Evolutionary conservation across 192 early-diverging fungal species (phyloP).

Genomic region (Umbelopsis ramanniana): DNA sequence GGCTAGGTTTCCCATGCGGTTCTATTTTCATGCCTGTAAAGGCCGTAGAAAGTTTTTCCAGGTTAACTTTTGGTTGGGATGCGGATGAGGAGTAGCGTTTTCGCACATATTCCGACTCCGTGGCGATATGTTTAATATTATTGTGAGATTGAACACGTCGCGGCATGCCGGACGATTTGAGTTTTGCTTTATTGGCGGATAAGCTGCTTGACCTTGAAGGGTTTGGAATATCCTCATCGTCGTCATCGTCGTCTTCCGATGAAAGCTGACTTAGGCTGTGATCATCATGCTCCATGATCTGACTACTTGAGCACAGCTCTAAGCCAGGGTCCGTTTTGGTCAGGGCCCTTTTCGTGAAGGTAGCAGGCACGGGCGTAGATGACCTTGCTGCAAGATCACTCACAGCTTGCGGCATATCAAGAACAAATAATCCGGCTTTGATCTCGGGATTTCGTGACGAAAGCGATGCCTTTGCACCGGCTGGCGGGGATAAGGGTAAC

Average conservation of each 20-base stretch:
- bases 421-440: constrained; percentile 41
- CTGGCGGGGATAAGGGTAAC: constrained; percentile 6
- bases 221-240: not conserved
- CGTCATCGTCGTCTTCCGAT: constrained; percentile 5
- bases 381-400: constrained; percentile 27
- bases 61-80: constrained; percentile 10
- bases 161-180: not conserved
- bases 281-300: constrained; percentile 21
- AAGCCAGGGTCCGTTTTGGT: constrained; percentile 15
- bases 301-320: constrained; percentile 18
- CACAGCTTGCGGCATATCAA: constrained; percentile 33
- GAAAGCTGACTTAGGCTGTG: not conserved
- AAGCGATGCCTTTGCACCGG: not conserved
- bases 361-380: constrained; percentile 27
- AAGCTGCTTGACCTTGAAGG: not conserved
- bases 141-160: constrained; percentile 18
- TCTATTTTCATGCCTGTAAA: constrained; percentile 18
- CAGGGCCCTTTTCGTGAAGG: constrained; percentile 15
- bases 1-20: not conserved
- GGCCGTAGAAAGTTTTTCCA: constrained; percentile 2
- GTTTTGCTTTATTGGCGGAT: not conserved
- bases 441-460: constrained; percentile 10
- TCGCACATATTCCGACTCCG: not conserved
- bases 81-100: constrained; percentile 7
- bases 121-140: not conserved